Evolutionary conservation across 768 basidiomycete genomes (phyloP).

Genomic region (Suillus ampliporus): DNA sequence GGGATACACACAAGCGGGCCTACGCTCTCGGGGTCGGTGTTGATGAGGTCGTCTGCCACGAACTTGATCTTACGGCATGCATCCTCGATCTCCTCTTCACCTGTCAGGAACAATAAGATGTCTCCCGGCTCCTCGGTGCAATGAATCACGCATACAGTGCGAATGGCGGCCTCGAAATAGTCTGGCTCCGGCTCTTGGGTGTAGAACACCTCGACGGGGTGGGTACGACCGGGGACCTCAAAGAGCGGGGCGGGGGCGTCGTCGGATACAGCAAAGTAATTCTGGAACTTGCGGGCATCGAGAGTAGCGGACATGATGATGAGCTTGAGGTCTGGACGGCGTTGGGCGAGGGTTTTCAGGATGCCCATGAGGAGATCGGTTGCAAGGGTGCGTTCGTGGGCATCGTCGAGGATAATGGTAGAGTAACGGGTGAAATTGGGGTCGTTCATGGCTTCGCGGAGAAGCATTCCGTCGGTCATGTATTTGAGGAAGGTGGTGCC

Average conservation of each 20-base stretch:
- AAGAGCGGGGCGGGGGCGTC: conserved; percentile 55
- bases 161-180: conserved; percentile 54
- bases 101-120: conserved; percentile 92
- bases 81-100: conserved; percentile 87
- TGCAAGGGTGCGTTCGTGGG: conserved; percentile 95
- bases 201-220: no score
- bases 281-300: conserved; percentile 95
- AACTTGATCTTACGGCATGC: no score
- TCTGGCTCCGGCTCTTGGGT: no score
- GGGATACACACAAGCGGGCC: conserved; percentile 92
- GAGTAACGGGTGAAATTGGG: conserved; percentile 87
- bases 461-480: conserved; percentile 99
- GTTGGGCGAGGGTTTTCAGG: conserved; percentile 81
- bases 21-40: conserved; percentile 72
- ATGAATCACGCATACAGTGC: conserved; percentile 97
- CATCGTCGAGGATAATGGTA: conserved; percentile 98
- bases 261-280: conserved; percentile 76
- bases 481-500: conserved; percentile 96
- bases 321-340: conserved; percentile 89
- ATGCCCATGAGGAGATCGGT: conserved; percentile 99
- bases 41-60: conserved; percentile 72
- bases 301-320: conserved; percentile 99
- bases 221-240: no score
- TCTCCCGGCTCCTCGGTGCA: conserved; percentile 94
- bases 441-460: conserved; percentile 99